A percentile compares a stretch with the other conserved stretches of the same genome.
These are phyloP conservation scores for Entophlyctis luteolus DNA, from an alignment of 192 early-diverging fungal genomes.

Conservation along the genomic window DNA sequence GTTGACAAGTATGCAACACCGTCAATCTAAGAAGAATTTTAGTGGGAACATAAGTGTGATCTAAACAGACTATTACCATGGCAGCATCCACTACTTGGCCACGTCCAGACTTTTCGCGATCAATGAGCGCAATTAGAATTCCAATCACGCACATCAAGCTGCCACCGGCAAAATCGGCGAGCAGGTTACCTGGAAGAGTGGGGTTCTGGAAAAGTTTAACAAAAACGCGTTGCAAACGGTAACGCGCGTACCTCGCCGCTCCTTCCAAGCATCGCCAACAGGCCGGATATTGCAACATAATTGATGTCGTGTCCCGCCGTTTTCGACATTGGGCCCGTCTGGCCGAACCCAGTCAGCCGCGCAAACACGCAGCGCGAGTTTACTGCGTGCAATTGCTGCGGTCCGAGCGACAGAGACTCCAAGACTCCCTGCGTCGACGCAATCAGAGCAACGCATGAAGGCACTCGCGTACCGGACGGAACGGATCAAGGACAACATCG, in stretches of 20 bases:
- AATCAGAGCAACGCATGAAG: not conserved
- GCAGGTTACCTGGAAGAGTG: slow-evolving; percentile 24
- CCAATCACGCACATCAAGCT: slow-evolving; percentile 62
- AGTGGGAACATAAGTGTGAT: slow-evolving; percentile 1
- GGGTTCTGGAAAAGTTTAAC: slow-evolving; percentile 15
- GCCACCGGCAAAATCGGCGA: slow-evolving; percentile 68
- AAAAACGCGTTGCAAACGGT: not conserved
- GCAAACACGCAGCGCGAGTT: slow-evolving; percentile 61
- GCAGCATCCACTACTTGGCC: slow-evolving; percentile 64
- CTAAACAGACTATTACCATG: slow-evolving; percentile 37
- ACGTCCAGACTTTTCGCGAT: slow-evolving; percentile 53
- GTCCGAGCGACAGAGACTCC: slow-evolving; percentile 64
- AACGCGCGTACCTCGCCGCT: not conserved
- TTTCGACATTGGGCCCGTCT: slow-evolving; percentile 34
- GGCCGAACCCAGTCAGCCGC: slow-evolving; percentile 67
- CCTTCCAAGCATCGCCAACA: slow-evolving; percentile 44
- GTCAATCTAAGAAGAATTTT: slow-evolving; percentile 24
- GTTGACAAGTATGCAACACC: slow-evolving; percentile 57
- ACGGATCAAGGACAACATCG: slow-evolving; percentile 66
- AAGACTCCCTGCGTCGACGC: slow-evolving; percentile 49
- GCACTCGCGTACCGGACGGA: slow-evolving; percentile 43
- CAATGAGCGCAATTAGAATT: slow-evolving; percentile 58
- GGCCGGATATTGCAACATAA: slow-evolving; percentile 63
- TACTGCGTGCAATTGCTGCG: slow-evolving; percentile 46
- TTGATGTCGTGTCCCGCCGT: slow-evolving; percentile 56